phyloP scores from a whole-genome alignment of 129 eudicot species.

The Cynara cardunculus region DNA sequence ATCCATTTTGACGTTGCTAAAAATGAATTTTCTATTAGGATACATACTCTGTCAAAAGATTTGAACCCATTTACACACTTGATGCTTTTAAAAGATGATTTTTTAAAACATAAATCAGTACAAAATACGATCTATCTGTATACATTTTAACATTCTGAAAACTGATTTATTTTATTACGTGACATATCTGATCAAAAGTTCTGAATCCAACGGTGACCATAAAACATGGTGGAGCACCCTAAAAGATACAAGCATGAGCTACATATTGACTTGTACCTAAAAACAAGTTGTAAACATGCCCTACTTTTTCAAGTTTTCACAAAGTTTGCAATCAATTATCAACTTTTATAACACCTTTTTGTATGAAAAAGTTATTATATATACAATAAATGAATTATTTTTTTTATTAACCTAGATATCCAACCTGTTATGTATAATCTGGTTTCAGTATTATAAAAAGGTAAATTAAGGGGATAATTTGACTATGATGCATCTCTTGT shows the following conservation, averaged over 20 bases:
- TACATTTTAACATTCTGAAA: neutral
- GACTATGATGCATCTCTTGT: neutral
- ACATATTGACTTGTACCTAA: neutral
- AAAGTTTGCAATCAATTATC: neutral
- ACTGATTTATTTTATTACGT: no score
- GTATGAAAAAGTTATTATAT: neutral
- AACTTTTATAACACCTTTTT: neutral
- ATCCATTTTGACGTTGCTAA: neutral
- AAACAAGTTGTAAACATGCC: neutral
- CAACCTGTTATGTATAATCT: no score
- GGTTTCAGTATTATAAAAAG: neutral
- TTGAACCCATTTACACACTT: neutral
- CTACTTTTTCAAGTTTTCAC: neutral
- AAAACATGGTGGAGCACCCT: neutral
- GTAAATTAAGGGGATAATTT: neutral
- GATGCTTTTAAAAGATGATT: neutral
- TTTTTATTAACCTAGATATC: no score
- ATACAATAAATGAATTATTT: no score
- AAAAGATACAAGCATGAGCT: neutral
- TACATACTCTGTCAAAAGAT: neutral
- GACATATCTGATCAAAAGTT: neutral
- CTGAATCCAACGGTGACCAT: neutral
- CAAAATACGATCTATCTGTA: neutral
- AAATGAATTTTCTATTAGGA: neutral
- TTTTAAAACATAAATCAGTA: neutral